These are phyloP conservation scores for Rhododendron molle DNA, from an alignment of 148 eudicot genomes.

Conservation along the genomic window DNA sequence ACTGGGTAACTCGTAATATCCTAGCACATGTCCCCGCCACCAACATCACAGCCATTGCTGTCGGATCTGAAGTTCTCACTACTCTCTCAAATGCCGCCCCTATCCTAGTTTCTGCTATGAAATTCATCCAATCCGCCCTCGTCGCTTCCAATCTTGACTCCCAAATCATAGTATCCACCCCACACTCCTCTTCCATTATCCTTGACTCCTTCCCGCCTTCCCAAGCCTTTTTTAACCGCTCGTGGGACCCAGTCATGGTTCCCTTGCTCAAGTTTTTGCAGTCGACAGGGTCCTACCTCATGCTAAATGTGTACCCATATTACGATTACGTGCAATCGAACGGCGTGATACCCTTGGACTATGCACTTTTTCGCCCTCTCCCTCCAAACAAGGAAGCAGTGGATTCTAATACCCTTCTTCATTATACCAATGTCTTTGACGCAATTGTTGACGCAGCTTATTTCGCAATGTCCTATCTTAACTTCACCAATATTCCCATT, in stretches of 20 bases:
- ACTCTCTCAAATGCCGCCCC: conserved; percentile 86
- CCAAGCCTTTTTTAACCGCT: conserved; percentile 87
- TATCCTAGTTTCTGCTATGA: conserved; percentile 65
- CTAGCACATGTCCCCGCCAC: conserved; percentile 82
- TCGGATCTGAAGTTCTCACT: conserved; percentile 89
- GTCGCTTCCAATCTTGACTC: conserved; percentile 70
- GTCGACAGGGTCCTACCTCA: conserved; percentile 63
- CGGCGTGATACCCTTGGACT: conserved; percentile 70
- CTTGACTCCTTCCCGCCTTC: conserved; percentile 94
- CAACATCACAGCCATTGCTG: conserved; percentile 74
- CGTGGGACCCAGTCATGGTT: conserved; percentile 78
- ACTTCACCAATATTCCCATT: conserved; percentile 79
- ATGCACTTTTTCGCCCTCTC: conserved; percentile 84
- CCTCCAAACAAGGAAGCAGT: conserved; percentile 95
- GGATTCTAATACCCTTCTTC: conserved; percentile 86
- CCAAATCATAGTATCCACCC: conserved; percentile 78
- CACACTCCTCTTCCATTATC: conserved; percentile 76
- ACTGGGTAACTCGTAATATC: conserved; percentile 78
- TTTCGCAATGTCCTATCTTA: conserved; percentile 74
- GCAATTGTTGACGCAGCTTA: conserved; percentile 86
- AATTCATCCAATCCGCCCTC: conserved; percentile 74
- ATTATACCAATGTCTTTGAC: conserved; percentile 89
- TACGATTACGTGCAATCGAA: conserved; percentile 74
- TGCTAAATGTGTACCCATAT: conserved; percentile 91
- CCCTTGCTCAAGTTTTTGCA: conserved; percentile 78